phyloP scores from a whole-genome alignment of 1,139 yeast species.

The Sugiyamaella novakii region DNA sequence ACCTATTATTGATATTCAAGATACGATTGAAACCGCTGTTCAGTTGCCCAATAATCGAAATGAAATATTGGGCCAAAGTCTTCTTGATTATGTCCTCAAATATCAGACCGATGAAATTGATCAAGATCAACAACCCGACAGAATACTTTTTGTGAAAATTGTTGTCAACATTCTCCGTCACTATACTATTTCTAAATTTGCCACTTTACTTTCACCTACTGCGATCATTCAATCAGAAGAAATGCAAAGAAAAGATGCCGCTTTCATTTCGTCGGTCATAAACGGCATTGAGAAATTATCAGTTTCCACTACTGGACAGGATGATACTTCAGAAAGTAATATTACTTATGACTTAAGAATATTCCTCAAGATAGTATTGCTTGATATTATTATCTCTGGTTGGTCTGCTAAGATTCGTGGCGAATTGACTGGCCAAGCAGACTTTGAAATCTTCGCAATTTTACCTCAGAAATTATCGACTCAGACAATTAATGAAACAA shows the following conservation, averaged over 20 bases:
- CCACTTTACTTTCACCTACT: conserved; percentile 22
- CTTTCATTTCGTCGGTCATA: conserved; percentile 4
- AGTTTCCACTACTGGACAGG: not conserved
- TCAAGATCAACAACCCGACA: not conserved
- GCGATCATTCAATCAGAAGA: not conserved
- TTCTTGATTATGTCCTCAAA: not conserved
- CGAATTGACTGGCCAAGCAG: conserved; percentile 3
- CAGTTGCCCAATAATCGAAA: conserved; percentile 23
- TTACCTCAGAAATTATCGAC: conserved; percentile 16
- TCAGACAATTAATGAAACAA: conserved; percentile 23
- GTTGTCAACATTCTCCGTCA: conserved; percentile 28
- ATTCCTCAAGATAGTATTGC: conserved; percentile 23
- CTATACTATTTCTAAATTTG: conserved; percentile 32
- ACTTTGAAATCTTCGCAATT: conserved; percentile 1
- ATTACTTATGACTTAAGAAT: conserved; percentile 8
- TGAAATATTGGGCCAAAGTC: conserved; percentile 3
- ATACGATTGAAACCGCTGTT: conserved; percentile 22
- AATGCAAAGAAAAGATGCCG: conserved; percentile 4
- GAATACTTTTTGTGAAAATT: conserved; percentile 15
- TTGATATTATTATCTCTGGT: conserved; percentile 26
- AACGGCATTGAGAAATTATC: conserved; percentile 9
- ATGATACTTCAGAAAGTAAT: not conserved
- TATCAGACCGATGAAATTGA: conserved; percentile 6
- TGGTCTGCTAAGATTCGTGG: conserved; percentile 19
- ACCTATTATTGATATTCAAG: conserved; percentile 26